Evolutionary conservation across 306 rosid genomes (phyloP).

Genomic region (Canavalia ensiformis): DNA sequence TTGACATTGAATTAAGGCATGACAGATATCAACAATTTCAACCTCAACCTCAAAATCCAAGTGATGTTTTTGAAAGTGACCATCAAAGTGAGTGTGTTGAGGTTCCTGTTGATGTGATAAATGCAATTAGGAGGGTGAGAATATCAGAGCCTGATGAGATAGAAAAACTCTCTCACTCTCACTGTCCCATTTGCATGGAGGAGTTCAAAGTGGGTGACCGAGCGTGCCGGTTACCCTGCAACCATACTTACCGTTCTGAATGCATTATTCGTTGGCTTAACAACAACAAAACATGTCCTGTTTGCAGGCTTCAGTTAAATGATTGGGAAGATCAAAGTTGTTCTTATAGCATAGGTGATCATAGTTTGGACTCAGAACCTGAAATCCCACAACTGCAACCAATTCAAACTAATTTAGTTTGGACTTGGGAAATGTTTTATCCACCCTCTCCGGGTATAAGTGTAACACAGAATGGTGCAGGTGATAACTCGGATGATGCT

Average conservation of each 20-base stretch:
- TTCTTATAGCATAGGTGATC: background rate
- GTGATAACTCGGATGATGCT: slow-evolving; percentile 31
- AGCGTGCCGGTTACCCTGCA: slow-evolving; percentile 73
- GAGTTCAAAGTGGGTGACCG: slow-evolving; percentile 65
- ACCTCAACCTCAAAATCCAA: background rate
- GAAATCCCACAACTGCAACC: background rate
- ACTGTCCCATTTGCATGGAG: slow-evolving; percentile 85
- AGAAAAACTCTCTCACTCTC: slow-evolving; percentile 40
- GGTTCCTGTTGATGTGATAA: background rate
- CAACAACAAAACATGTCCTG: slow-evolving; percentile 76
- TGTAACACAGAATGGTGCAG: background rate
- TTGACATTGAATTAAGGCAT: background rate
- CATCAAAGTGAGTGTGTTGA: slow-evolving; percentile 42
- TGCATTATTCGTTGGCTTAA: slow-evolving; percentile 84
- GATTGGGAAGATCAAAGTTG: background rate
- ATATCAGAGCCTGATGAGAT: slow-evolving; percentile 49
- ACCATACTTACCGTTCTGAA: slow-evolving; percentile 63
- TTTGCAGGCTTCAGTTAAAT: slow-evolving; percentile 63
- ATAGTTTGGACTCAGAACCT: background rate
- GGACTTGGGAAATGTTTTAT: background rate
- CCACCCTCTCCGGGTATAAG: background rate
- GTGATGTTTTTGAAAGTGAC: background rate
- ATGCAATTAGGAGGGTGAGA: slow-evolving; percentile 52
- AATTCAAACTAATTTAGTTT: too few relatives aligned
- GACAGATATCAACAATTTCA: background rate